Evolutionary conservation across 306 rosid species (phyloP).

Genomic region (Vigna unguiculata): DNA sequence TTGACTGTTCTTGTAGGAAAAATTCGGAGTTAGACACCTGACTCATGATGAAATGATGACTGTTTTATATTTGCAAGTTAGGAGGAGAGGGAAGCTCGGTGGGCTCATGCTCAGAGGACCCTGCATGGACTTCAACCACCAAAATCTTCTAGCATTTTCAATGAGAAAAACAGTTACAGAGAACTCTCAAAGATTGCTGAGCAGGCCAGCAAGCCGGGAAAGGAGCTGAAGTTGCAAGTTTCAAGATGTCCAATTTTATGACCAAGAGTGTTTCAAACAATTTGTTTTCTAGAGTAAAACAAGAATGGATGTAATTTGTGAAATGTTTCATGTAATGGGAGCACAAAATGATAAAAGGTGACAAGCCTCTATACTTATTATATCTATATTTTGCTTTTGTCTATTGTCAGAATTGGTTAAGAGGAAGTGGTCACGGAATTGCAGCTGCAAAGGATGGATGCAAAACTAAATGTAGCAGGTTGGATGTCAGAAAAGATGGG

Average conservation of each 20-base stretch:
- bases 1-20: slow-evolving; percentile 58
- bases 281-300: slow-evolving; percentile 96
- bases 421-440: slow-evolving; percentile 98
- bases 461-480: slow-evolving; percentile 87
- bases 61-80: slow-evolving; percentile 95
- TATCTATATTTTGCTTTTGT: slow-evolving; percentile 37
- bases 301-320: slow-evolving; percentile 85
- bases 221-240: slow-evolving; percentile 99
- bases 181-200: slow-evolving; percentile 97
- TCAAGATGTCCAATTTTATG: slow-evolving; percentile 95
- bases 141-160: slow-evolving; percentile 60
- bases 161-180: slow-evolving; percentile 87
- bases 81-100: slow-evolving; percentile 96
- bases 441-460: slow-evolving; percentile 99
- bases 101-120: slow-evolving; percentile 99
- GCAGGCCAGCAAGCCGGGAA: slow-evolving; percentile 98
- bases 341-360: slow-evolving; percentile 24
- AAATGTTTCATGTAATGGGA: slow-evolving; percentile 2
- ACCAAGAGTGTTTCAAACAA: slow-evolving; percentile 96
- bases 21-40: slow-evolving; percentile 70
- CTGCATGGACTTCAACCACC: slow-evolving; percentile 97
- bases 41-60: slow-evolving; percentile 64
- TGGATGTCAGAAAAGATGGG: slow-evolving; percentile 98
- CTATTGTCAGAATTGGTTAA: slow-evolving; percentile 77
- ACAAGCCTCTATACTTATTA: too few relatives aligned